Evolutionary conservation across 192 early-diverging fungal species (phyloP), one percentile per base, ranked within the genome.

Genomic region (Podila minutissima): DNA sequence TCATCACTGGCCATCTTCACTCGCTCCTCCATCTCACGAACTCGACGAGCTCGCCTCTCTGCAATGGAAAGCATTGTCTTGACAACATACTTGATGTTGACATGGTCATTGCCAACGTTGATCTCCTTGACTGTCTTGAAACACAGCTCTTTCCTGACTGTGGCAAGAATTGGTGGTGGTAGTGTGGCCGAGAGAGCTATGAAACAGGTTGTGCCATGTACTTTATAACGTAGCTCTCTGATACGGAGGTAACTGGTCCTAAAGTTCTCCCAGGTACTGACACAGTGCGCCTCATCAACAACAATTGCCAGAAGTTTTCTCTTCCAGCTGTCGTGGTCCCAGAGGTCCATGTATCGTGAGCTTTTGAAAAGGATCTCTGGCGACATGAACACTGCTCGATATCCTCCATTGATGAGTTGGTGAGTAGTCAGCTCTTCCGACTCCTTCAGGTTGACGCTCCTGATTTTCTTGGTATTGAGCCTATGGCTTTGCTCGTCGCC

Each of bases 311-410:
- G 0, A 26, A 72, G 24, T 13, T 26, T 31, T 7, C 19, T 26
- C 55, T 33, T 72, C 71, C 71, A 72, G 6, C 17, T 53, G 12
- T 48, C 32, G 6, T 58, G 8, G 19, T n/a, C 31, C 71, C 71
- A 72, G 51, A 72, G 71, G 22, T 29, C 28, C 26, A 13, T 38
- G 33, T 59, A 59, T 9, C 71, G 71, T 7, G n/a, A 5, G 46
- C 35, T 72, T 9, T 31, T 51, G 41, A 72, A 46, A 19, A 41
- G 15, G 10, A 57, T 38, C 63, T 72, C 71, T 7, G 77, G 74
- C 58, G 84, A 66, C 83, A 67, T 32, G 50, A 74, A 74, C 2
- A 74, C 65, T 48, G 68, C 73, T 24, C 62, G 49, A 35, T 61
- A 70, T 22, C 17, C 3, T 31, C 67, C 67, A 20, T 1, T 7